A percentile compares a stretch with the other conserved stretches of the same genome.
Conservation (phyloP, 768 basidiomycete genomes). For the Tulasnella sp. region DNA sequence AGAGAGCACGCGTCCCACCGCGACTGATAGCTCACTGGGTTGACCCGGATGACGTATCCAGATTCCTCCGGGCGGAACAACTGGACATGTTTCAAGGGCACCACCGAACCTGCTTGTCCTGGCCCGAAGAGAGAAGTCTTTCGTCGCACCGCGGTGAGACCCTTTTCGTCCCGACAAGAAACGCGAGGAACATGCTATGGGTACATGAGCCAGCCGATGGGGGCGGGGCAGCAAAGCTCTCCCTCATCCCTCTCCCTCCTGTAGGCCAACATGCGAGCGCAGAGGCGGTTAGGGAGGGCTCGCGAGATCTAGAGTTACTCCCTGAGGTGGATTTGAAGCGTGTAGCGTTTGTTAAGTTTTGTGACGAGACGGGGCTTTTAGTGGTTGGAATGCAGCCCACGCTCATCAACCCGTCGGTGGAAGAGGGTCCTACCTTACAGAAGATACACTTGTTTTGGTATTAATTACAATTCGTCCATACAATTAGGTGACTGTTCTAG, state of each 20-base stretch:
- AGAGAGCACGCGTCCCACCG: not conserved
- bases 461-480: not conserved
- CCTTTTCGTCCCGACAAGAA: not conserved
- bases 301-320: not conserved
- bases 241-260: not conserved
- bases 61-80: not conserved
- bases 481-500: not conserved
- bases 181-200: not conserved
- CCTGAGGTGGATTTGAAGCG: not conserved
- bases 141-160: not conserved
- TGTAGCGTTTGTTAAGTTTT: constrained; percentile 1
- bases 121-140: not conserved
- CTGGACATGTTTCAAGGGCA: not conserved
- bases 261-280: not conserved
- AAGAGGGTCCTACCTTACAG: not conserved
- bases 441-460: not conserved
- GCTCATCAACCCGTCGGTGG: not conserved
- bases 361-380: constrained; percentile 1
- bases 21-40: not conserved
- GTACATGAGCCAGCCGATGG: not conserved
- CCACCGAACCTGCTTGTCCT: not conserved
- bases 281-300: not conserved
- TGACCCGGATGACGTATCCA: not conserved
- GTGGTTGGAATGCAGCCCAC: not conserved
- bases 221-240: not conserved